Base-by-base conservation (phyloP, 345 rosid species). In the Dipteronia sinensis region DNA sequence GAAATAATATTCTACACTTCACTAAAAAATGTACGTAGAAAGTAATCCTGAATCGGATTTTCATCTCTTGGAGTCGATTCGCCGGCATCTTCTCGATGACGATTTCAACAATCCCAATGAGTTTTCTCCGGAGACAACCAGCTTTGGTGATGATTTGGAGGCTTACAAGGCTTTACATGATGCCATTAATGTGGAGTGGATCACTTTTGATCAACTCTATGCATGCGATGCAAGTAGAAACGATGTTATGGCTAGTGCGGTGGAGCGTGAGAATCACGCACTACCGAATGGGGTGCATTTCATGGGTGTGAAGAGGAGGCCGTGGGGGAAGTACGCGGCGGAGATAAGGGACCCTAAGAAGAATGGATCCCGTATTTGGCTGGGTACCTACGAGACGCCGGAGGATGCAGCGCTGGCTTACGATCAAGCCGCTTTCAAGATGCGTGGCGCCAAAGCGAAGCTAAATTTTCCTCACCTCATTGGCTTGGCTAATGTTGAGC, bases 261-360 rank as follows among this genome's bases (percentile, higher is more conserved):
- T 2, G 49, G 72, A 29, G 69, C 56, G 4, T 58, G 63, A 23
- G 19, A 25, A 46, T 4, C 29, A 23, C 9, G 72, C 13, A 51
- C 78, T 44, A 11, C 8, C 63, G 6, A 42, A 71, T 40, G 66
- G 74, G 44, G 53, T 49, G 63, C 76, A 47, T 13, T 82, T 68
- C 11, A 77, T 27, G 17, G 84, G 86, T 1, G 84, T 84, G 56
- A 83, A 80, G 78, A 81, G 88, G 64, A 74, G 94, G 70, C 90
- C 93, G 4, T 89, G 91, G 94, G 92, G 94, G 71, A 89, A 87
- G 63, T 89, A 78, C 59, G 93, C 89, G 55, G 93, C 93, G 47
- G 93, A 89, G 88, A 85, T 91, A 0, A 83, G 92, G 42, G 86
- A 76, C 40, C n/a, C n/a, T n/a, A n/a, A n/a, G n/a, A n/a, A n/a